Conservation (phyloP, 371 early-diverging fungal species). For the Mortierella sp. region DNA sequence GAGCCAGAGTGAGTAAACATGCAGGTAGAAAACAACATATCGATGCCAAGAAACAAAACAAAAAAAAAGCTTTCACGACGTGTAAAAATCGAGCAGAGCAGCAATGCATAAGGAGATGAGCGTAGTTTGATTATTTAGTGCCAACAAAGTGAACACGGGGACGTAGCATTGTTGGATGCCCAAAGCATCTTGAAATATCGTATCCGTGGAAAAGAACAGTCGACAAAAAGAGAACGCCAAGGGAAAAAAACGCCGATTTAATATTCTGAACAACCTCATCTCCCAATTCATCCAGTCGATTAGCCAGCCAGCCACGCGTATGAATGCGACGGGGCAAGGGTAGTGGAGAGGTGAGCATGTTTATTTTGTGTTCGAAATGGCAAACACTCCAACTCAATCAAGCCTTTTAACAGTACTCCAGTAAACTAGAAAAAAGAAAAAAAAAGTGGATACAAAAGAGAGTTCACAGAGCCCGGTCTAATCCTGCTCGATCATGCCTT, state of each 20-base stretch:
- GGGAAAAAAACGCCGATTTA: neutral
- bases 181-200: constrained; percentile 5
- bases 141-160: neutral
- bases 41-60: too few species aligned
- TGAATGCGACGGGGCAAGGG: neutral
- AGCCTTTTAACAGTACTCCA: neutral
- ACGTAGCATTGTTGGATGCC: neutral
- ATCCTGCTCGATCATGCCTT: constrained; percentile 5
- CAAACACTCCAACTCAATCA: neutral
- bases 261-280: neutral
- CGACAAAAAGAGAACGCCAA: neutral
- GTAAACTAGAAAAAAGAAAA: neutral
- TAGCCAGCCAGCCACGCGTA: neutral
- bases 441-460: neutral
- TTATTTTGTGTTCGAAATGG: neutral
- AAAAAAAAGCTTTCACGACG: too few species aligned
- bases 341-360: too few species aligned
- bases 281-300: neutral
- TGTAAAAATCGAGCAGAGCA: too few species aligned
- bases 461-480: constrained; percentile 3
- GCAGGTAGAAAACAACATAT: too few species aligned
- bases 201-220: constrained; percentile 31
- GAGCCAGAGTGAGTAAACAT: too few species aligned
- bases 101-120: too few species aligned
- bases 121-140: too few species aligned